phyloP scores from a whole-genome alignment of 2,329 filamentous ascomycete genomes.

The Trichoderma gracile region DNA sequence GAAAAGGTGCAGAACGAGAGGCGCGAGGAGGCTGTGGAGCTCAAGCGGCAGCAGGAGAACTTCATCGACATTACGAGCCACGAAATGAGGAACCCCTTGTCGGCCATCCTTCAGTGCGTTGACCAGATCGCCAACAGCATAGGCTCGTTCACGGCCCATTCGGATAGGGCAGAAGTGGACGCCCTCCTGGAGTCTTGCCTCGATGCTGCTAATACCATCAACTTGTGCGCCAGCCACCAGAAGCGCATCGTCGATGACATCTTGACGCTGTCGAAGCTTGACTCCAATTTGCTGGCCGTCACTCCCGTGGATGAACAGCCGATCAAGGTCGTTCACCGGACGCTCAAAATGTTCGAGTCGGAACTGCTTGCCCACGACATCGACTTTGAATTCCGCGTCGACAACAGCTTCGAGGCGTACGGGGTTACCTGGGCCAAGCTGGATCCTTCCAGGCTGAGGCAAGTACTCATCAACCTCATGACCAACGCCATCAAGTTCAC shows the following conservation, averaged over 20 bases:
- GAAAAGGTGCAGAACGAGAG: conserved; percentile 77
- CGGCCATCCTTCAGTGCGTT: conserved; percentile 72
- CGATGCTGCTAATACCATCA: conserved; percentile 80
- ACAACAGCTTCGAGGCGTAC: conserved; percentile 65
- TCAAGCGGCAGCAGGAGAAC: conserved; percentile 71
- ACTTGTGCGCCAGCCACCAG: conserved; percentile 76
- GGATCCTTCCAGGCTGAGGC: conserved; percentile 72
- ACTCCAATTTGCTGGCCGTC: conserved; percentile 69
- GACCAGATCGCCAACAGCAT: conserved; percentile 66
- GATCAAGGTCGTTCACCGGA: conserved; percentile 65
- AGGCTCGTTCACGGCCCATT: conserved; percentile 42
- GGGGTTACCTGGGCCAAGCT: conserved; percentile 71
- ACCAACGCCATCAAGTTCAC: conserved; percentile 68
- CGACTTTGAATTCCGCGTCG: conserved; percentile 66
- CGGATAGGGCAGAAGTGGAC: conserved; percentile 48
- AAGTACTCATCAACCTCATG: conserved; percentile 76
- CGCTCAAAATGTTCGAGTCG: conserved; percentile 77
- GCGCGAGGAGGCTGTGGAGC: conserved; percentile 76
- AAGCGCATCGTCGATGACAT: conserved; percentile 71
- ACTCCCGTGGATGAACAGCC: conserved; percentile 71
- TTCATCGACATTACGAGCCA: conserved; percentile 75
- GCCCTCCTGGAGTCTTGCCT: conserved; percentile 57
- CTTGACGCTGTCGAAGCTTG: conserved; percentile 67
- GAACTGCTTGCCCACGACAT: conserved; percentile 73
- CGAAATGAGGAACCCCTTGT: conserved; percentile 75